Base-by-base conservation (phyloP, 306 rosid species). In the Pterocarpus macrocarpus region DNA sequence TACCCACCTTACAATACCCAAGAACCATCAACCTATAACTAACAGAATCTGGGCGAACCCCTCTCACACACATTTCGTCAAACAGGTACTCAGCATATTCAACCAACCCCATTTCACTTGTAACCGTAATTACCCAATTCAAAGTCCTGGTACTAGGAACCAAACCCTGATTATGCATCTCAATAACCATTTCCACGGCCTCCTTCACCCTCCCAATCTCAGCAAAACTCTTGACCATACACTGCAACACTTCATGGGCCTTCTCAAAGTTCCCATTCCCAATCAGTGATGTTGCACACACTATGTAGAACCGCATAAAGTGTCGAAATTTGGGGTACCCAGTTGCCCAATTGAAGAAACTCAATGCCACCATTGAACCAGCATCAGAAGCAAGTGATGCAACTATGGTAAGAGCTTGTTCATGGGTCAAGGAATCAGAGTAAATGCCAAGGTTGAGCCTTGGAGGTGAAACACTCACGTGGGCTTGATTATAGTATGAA, bases 1-100 rank as follows among this genome's bases (percentile, higher is more conserved):
- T 77, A 6, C 89, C 90, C 17, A 71, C 76, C 80, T 86, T 88
- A 85, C 93, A 93, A 69, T 87, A 85, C 53, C 86, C 92, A 69
- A 90, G 82, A 74, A 89, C 92, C 90, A 95, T 86, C 75, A 84
- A 85, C 92, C 83, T 90, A 45, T 85, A 93, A 76, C 91, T 95
- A 66, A 76, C 63, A 44, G 84, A 88, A 89, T 93, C 91, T 7
- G 95, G 92, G 16, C 62, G 57, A 64, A 85, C 94, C 64, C 92
- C 98, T 87, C 98, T 91, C 13, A 22, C 88, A 59, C 80, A 89
- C 94, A 95, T 95, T 88, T 95, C 97, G 67, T 88, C 96, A 55
- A 95, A 87, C 90, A 91, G 38, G 73, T 87, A 69, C 85, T 87
- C 96, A 39, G 96, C 99, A 86, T 88, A 90, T 5, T 89, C 94